These are phyloP conservation scores for Cytospora schulzeri DNA, from an alignment of 2,329 filamentous ascomycete species.

Conservation along the genomic window DNA sequence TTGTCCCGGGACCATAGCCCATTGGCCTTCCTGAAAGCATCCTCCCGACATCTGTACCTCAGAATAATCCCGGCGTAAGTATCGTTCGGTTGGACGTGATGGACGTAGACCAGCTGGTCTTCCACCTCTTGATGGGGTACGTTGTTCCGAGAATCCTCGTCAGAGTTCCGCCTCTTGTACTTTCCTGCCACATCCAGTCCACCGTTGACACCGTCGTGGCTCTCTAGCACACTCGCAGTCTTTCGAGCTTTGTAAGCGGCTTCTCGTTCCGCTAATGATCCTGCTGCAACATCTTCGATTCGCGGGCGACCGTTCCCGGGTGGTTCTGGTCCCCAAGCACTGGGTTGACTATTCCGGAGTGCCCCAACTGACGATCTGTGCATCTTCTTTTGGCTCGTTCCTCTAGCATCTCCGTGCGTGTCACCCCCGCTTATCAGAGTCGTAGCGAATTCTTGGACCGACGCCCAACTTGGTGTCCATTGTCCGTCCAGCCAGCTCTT, in stretches of 20 bases:
- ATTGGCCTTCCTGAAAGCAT: constrained; percentile 83
- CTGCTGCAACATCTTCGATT: constrained; percentile 54
- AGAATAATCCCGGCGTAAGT: constrained; percentile 91
- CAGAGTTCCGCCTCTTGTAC: constrained; percentile 69
- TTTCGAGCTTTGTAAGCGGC: constrained; percentile 57
- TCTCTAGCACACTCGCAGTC: constrained; percentile 62
- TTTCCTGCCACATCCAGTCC: constrained; percentile 57
- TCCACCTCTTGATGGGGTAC: constrained; percentile 61
- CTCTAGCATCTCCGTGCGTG: constrained; percentile 37
- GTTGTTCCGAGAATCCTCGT: constrained; percentile 51
- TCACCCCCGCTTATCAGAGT: constrained; percentile 43
- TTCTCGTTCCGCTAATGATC: constrained; percentile 56
- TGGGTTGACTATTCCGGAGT: constrained; percentile 32
- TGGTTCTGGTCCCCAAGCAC: constrained; percentile 55
- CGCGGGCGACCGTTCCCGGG: constrained; percentile 42
- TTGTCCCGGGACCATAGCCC: constrained; percentile 93
- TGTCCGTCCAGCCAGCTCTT: constrained; percentile 52
- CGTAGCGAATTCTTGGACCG: constrained; percentile 56
- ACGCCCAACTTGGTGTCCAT: constrained; percentile 57
- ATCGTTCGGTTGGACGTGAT: constrained; percentile 79
- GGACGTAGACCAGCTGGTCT: constrained; percentile 86
- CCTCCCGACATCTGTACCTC: constrained; percentile 83
- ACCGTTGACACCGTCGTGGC: constrained; percentile 61
- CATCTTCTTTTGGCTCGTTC: constrained; percentile 36
- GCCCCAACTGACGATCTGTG: constrained; percentile 35